Evolutionary conservation across 2,329 filamentous ascomycete species (phyloP), one percentile per base, ranked within the genome.

Genomic region (Pseudopyricularia javanii): DNA sequence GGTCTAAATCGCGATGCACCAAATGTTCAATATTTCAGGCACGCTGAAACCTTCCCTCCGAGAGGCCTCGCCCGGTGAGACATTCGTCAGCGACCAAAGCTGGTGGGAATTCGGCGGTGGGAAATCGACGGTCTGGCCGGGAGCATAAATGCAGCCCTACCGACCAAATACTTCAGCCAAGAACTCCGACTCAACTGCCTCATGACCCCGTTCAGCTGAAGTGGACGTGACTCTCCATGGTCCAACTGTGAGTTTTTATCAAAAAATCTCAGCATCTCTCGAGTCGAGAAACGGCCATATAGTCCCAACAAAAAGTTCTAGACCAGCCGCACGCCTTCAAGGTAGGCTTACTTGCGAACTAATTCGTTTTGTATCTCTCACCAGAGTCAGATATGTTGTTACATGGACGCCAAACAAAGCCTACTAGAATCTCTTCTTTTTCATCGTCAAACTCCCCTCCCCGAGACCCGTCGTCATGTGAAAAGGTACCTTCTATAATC

Each of bases 351-450:
- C 24, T 12, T 24, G 40, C n/a, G 24, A 45, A 24, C 47, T 12
- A 17, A 30, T 49, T 49, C 32, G 7, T n/a, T 49, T 49, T 30
- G 14, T 49, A 30, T 49, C 47, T 28, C 45, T 22, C 40, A 24
- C 24, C 40, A 17, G 40, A 45, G 17, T 50, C 26, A 40, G 14
- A 50, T 37, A 14, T 59, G 56, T 54, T 59, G 55, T 56, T 59
- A 59, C 56, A 59, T 57, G 52, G 57, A 57, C 56, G 57, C 37
- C 37, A 40, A 55, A 50, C 35, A 52, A 54, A 54, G 51, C 33
- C 50, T 26, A 32, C 34, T 24, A 32, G 4, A 30, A 30, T 30
- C 28, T 35, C 56, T 47, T 55, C 55, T 49, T 55, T 50, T 28
- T 28, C 24, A 24, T 48, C 37, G 22, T 40, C 35, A 51, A 51